These are phyloP conservation scores for Iris pallida DNA, from an alignment of 116 monocot species.

Conservation along the genomic window DNA sequence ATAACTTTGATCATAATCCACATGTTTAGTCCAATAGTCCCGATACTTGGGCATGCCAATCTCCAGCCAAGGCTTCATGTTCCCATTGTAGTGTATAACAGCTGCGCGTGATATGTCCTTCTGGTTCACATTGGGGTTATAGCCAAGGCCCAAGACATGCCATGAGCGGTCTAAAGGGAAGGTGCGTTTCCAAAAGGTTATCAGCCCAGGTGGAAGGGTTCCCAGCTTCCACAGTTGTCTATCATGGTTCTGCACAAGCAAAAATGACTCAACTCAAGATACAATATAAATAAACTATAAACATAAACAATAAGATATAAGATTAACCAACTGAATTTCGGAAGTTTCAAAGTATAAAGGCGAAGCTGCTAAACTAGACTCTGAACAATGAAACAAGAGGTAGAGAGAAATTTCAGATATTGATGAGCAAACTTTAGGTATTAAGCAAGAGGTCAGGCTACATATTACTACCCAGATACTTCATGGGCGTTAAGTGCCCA, in stretches of 20 bases:
- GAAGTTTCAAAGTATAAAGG: too few species aligned
- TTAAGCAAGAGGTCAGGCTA: too few species aligned
- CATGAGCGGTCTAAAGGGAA: slow-evolving; percentile 31
- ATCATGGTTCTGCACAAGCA: slow-evolving; percentile 39
- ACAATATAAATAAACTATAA: background rate
- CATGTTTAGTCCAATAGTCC: slow-evolving; percentile 39
- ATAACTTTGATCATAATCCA: slow-evolving; percentile 39
- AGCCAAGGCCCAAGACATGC: slow-evolving; percentile 55
- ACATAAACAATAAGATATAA: too few species aligned
- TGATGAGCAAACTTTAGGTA: too few species aligned
- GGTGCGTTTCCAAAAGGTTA: slow-evolving; percentile 41
- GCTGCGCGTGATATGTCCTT: slow-evolving; percentile 41
- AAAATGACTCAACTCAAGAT: background rate
- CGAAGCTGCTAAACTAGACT: too few species aligned
- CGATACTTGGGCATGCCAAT: slow-evolving; percentile 42
- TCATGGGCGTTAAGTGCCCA: too few species aligned
- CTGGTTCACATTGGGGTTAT: slow-evolving; percentile 36
- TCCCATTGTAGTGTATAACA: slow-evolving; percentile 51
- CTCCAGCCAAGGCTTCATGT: slow-evolving; percentile 59
- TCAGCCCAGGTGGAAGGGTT: slow-evolving; percentile 46
- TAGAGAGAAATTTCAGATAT: too few species aligned
- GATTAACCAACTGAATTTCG: too few species aligned
- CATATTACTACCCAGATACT: too few species aligned
- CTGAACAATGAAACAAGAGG: too few species aligned
- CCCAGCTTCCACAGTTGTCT: slow-evolving; percentile 46